These are phyloP conservation scores for Alnus glutinosa DNA, from an alignment of 306 rosid genomes.

Conservation along the genomic window DNA sequence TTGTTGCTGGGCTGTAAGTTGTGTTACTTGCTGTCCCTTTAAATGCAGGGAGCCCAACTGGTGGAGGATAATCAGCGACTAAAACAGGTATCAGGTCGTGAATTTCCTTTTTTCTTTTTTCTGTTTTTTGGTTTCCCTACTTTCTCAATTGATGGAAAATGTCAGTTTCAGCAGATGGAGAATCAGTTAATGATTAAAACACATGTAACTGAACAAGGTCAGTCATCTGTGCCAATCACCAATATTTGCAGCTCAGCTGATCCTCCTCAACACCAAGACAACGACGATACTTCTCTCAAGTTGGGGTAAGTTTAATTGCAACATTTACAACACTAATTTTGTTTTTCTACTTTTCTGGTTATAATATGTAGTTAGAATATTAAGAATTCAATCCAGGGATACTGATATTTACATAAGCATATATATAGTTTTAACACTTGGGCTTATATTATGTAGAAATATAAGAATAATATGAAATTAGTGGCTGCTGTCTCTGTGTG, in stretches of 20 bases:
- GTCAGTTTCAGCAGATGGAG: not conserved
- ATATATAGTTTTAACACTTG: no score
- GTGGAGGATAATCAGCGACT: conserved; percentile 32
- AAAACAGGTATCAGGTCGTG: conserved; percentile 30
- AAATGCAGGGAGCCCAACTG: conserved; percentile 32
- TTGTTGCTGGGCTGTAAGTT: no score
- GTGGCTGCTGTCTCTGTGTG: no score
- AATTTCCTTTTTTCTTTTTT: not conserved
- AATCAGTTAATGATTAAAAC: conserved; percentile 13
- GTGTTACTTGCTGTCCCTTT: not conserved
- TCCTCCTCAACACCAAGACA: conserved; percentile 14
- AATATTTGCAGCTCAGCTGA: conserved; percentile 27
- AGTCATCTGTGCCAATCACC: conserved; percentile 26
- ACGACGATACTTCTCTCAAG: conserved; percentile 42
- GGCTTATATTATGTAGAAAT: no score
- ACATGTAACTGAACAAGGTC: conserved; percentile 22
- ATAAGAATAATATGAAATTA: no score
- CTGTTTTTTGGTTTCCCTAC: not conserved
- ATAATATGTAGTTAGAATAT: no score
- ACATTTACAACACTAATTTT: not conserved
- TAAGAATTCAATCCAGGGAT: no score
- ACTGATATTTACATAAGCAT: no score
- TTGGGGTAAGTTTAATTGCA: conserved; percentile 38
- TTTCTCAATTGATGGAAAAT: not conserved
- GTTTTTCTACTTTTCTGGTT: no score